Percentiles rank a stretch among this genome's conserved stretches.
Conservation (phyloP, 176 grass and related monocot genomes). For the Aechmea fasciata region DNA sequence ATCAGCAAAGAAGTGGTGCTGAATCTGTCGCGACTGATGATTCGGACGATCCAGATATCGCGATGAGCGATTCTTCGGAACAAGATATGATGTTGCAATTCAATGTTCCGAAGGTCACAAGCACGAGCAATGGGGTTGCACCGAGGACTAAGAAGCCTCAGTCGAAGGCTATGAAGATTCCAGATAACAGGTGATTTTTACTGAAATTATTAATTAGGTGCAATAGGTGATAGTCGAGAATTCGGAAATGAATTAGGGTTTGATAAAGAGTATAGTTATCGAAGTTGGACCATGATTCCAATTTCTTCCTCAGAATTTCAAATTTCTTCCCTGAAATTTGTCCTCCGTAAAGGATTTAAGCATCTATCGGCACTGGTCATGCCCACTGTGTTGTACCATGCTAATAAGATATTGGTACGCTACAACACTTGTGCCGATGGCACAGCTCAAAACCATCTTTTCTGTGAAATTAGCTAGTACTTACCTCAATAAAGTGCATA, state of each 20-base stretch:
- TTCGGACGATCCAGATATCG: conserved; percentile 33
- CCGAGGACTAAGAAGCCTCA: conserved; percentile 58
- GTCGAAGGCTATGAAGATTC: conserved; percentile 27
- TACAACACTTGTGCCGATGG: no score
- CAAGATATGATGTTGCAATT: conserved; percentile 43
- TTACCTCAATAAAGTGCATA: no score
- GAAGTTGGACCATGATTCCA: no score
- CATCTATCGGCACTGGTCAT: no score
- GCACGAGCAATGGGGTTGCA: conserved; percentile 17
- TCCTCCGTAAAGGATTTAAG: no score
- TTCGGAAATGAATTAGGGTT: neutral
- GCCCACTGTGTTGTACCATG: no score
- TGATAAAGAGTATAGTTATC: neutral
- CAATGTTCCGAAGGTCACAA: conserved; percentile 34
- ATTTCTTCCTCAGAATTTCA: no score
- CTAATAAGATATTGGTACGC: no score
- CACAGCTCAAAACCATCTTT: no score
- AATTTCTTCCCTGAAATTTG: no score
- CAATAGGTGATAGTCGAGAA: neutral
- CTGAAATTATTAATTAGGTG: neutral
- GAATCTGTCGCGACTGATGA: conserved; percentile 43
- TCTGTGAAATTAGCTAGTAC: no score
- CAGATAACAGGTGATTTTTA: conserved; percentile 36
- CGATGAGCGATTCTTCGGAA: conserved; percentile 52
- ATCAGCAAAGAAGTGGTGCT: conserved; percentile 23